These are phyloP conservation scores for Saccharum officinarum DNA, from an alignment of 176 grass and related monocot genomes.

Conservation along the genomic window DNA sequence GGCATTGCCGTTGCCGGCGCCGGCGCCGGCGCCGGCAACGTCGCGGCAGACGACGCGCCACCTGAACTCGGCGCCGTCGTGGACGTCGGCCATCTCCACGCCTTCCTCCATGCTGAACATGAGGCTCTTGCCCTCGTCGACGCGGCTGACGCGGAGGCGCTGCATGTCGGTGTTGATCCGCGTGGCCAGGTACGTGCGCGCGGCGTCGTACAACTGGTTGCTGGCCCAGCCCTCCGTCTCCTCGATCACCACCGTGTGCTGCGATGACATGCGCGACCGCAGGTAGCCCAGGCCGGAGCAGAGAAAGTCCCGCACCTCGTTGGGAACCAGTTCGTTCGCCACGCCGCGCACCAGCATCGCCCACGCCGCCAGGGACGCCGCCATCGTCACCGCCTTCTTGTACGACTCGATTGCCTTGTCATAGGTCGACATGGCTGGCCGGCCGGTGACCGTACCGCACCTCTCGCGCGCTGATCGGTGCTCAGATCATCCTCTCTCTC, in stretches of 20 bases:
- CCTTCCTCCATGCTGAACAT: slow-evolving; percentile 69
- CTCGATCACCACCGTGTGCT: slow-evolving; percentile 69
- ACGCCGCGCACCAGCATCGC: slow-evolving; percentile 74
- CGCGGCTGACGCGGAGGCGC: slow-evolving; percentile 64
- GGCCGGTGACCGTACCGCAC: no score
- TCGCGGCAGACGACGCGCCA: slow-evolving; percentile 66
- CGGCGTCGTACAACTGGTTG: slow-evolving; percentile 41
- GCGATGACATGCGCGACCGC: slow-evolving; percentile 52
- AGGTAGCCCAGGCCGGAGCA: slow-evolving; percentile 54
- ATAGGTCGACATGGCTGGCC: slow-evolving; percentile 43
- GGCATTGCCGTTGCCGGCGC: neutral
- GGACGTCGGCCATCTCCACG: slow-evolving; percentile 83
- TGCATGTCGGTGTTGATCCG: slow-evolving; percentile 72
- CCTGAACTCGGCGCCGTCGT: slow-evolving; percentile 69
- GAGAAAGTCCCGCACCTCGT: slow-evolving; percentile 60
- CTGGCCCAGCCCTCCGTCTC: slow-evolving; percentile 58
- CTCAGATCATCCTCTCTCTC: no score
- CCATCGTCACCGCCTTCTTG: slow-evolving; percentile 63
- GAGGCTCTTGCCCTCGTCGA: slow-evolving; percentile 64
- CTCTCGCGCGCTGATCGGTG: no score
- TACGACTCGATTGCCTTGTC: slow-evolving; percentile 67
- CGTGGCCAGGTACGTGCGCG: no score
- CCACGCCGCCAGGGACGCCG: slow-evolving; percentile 71
- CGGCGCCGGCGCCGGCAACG: neutral
- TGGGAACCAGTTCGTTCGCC: slow-evolving; percentile 69